phyloP scores from a whole-genome alignment of 225 moss, liverwort and hornwort species.

The Physcomitrium patens region DNA sequence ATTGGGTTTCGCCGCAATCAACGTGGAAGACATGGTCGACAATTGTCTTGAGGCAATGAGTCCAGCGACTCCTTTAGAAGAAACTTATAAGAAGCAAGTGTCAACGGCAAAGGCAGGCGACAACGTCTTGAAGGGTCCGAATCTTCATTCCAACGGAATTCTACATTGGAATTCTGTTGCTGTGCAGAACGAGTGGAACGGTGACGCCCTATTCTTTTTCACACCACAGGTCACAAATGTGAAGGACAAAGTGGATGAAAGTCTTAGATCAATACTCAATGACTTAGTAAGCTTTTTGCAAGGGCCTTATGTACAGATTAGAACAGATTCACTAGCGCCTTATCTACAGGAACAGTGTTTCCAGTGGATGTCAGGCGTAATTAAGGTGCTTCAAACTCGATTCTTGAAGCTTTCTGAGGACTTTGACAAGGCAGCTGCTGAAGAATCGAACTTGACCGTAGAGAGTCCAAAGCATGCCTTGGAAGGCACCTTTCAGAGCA shows the following conservation, averaged over 20 bases:
- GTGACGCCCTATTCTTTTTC: slow-evolving; percentile 53
- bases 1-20: slow-evolving; percentile 48
- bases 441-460: slow-evolving; percentile 20
- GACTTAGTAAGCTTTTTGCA: slow-evolving; percentile 72
- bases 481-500: slow-evolving; percentile 20
- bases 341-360: slow-evolving; percentile 76
- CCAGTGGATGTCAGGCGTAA: slow-evolving; percentile 48
- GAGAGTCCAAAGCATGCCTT: slow-evolving; percentile 31
- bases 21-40: slow-evolving; percentile 56
- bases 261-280: slow-evolving; percentile 54
- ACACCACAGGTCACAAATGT: slow-evolving; percentile 61
- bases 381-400: slow-evolving; percentile 45
- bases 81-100: slow-evolving; percentile 13
- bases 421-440: slow-evolving; percentile 37
- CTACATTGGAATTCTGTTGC: slow-evolving; percentile 57
- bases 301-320: slow-evolving; percentile 62
- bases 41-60: slow-evolving; percentile 46
- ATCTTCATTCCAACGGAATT: slow-evolving; percentile 28
- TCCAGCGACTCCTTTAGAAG: slow-evolving; percentile 21
- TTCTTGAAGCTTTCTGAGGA: slow-evolving; percentile 58
- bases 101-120: background rate
- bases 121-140: slow-evolving; percentile 22
- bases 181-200: slow-evolving; percentile 52
- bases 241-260: slow-evolving; percentile 68
- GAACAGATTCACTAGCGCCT: slow-evolving; percentile 64